Percentiles rank a stretch among this genome's conserved stretches.
phyloP scores from a whole-genome alignment of 495 filamentous ascomycete genomes.

The Mycothermus thermophilus region DNA sequence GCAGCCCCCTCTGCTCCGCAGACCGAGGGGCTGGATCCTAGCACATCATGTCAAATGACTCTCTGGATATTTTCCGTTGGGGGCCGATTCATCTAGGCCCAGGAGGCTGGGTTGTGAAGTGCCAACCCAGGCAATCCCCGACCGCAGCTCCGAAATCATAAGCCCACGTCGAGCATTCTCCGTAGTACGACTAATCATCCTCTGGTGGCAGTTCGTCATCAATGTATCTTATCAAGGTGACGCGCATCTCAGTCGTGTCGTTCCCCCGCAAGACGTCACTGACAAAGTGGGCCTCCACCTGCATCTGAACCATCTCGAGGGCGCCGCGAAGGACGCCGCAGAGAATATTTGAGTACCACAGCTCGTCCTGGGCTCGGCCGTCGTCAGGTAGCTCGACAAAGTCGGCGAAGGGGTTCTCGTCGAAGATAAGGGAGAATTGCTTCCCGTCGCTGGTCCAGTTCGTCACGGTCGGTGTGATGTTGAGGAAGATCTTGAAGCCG shows the following conservation, averaged over 20 bases:
- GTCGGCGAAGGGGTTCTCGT: slow-evolving; percentile 92
- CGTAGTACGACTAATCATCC: too few relatives aligned
- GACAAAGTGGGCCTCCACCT: slow-evolving; percentile 93
- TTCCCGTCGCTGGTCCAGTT: slow-evolving; percentile 95
- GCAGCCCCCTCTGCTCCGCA: too few relatives aligned
- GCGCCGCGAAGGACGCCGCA: slow-evolving; percentile 85
- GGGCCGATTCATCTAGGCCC: too few relatives aligned
- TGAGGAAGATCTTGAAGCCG: slow-evolving; percentile 97
- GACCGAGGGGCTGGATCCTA: too few relatives aligned
- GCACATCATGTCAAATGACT: too few relatives aligned
- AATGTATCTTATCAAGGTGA: slow-evolving; percentile 84
- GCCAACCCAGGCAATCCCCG: too few relatives aligned
- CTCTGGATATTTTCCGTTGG: too few relatives aligned
- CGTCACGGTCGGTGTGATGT: slow-evolving; percentile 86
- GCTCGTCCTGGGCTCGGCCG: slow-evolving; percentile 84
- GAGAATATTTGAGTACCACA: slow-evolving; percentile 97
- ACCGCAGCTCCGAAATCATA: too few relatives aligned
- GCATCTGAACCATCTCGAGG: slow-evolving; percentile 99
- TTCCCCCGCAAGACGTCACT: slow-evolving; percentile 89
- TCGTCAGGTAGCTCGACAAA: slow-evolving; percentile 97
- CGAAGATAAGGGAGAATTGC: slow-evolving; percentile 88
- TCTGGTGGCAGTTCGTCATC: slow-evolving; percentile 96
- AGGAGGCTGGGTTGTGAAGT: too few relatives aligned
- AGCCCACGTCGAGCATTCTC: too few relatives aligned
- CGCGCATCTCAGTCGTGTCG: slow-evolving; percentile 93